These are phyloP conservation scores for Talaromyces sp. DNA, from an alignment of 2,329 filamentous ascomycete genomes.

Conservation along the genomic window DNA sequence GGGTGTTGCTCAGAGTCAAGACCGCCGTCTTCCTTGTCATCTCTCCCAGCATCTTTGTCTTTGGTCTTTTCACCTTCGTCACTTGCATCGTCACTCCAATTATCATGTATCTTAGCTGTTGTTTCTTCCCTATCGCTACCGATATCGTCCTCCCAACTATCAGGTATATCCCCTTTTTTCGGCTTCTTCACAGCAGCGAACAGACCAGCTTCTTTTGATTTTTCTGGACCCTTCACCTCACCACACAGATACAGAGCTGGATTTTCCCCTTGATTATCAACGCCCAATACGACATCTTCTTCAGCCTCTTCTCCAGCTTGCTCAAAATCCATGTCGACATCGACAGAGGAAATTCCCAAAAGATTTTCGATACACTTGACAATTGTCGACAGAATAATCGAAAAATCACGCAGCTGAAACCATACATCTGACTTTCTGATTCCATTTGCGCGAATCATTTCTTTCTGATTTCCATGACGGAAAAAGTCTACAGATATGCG, in stretches of 20 bases:
- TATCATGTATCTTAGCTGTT: background rate
- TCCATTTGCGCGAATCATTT: conserved; percentile 58
- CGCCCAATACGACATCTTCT: background rate
- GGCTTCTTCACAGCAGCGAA: conserved; percentile 16
- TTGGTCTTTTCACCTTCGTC: background rate
- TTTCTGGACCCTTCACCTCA: background rate
- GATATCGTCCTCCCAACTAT: conserved; percentile 1
- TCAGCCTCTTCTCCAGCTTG: background rate
- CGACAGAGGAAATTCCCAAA: background rate
- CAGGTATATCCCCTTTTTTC: background rate
- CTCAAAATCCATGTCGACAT: background rate
- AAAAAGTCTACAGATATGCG: conserved; percentile 64
- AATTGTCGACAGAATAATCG: background rate
- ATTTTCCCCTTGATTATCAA: background rate
- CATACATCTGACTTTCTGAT: conserved; percentile 55
- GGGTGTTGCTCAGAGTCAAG: conserved; percentile 15
- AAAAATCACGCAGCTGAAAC: conserved; percentile 5
- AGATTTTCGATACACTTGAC: background rate
- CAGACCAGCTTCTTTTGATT: background rate
- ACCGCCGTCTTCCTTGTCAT: conserved; percentile 10
- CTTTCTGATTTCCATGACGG: conserved; percentile 61
- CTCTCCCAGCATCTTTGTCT: background rate
- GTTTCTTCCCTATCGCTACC: background rate
- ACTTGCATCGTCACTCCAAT: background rate
- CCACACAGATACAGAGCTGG: background rate